Evolutionary conservation across 208 protist species (phyloP), one percentile per base, ranked within the genome.

Genomic region (Herpetomonas samuelpessoai): DNA sequence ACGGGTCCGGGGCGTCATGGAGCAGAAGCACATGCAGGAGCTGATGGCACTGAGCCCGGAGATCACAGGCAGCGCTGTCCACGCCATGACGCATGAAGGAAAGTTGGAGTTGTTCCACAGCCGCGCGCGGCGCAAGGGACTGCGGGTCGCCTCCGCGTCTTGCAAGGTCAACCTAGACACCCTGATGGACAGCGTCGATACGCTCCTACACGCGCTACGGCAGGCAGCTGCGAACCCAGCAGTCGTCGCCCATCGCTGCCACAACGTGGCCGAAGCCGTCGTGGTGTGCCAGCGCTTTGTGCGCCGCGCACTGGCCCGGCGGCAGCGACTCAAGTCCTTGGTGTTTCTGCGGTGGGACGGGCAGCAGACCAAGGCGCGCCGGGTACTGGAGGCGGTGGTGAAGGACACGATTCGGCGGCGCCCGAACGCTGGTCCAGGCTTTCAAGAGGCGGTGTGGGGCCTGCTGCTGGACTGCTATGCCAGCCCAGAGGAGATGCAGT

Each of bases 401-500:
- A 63, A 63, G 41, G 57, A 63, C 24, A 21, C 27, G 10, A 45
- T 63, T 6, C 38, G 45, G 57, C 38, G 57, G 16, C 45, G 38
- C 18, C 38, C 28, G 41, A 54, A 45, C 57, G 22, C 44, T 25
- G 27, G 44, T 3, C 35, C 51, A 18, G 22, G 24, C 24, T 14
- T 63, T 6, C 27, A 47, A 16, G 57, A 54, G 44, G 57, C 51
- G 10, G 26, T 35, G 12, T 63, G 57, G 57, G 45, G 57, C 38
- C 18, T 63, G n/a, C 57, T 63, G 18, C 51, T 63, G 7, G 57
- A 63, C 28, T 63, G 57, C 57, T 63, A 63, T 28, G 41, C 44
- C 16, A 28, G 44, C 7, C 57, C 57, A 6, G 57, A 63, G 18
- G 57, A 63, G 22, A 63, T 63, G 57, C 14, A 31, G 7, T 18